Base-by-base conservation (phyloP, 805 yeast genomes). In the Candida orba region DNA sequence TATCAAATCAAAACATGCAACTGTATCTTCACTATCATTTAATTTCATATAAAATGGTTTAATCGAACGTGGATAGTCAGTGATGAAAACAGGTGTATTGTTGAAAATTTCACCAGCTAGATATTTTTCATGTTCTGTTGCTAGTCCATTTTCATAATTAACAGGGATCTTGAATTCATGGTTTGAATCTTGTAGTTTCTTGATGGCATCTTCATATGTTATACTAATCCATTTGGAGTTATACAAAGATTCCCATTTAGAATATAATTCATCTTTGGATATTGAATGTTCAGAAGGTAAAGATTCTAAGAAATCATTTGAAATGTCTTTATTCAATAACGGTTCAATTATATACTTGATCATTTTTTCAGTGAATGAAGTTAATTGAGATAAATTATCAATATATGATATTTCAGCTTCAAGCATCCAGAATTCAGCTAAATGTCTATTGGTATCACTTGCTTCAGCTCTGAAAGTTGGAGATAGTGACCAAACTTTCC, bases 391-490 rank as follows among this genome's bases (percentile, higher is more conserved):
- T 7, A 90, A 73, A 13, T 68, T 62, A 6, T 71, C 69, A 2
- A 84, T 64, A 60, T 84, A 85, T 8, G 87, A 79, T 18, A 88
- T 63, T 59, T 93, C 99, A 0, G 89, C 95, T 62, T 93, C 99
- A 3, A 93, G 64, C 97, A 93, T 90, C 97, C 97, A 93, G 62
- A 93, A 93, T 62, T 93, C 99, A 46, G 91, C 76, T 46, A 93
- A 64, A 61, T 93, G 99, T 41, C 99, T 72, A 54, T 80, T 85
- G 0, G 99, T 93, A 57, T 88, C 90, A 45, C 95, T 84, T 40
- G 75, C 75, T 57, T 93, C 99, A 0, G 99, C 98, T 50, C 99
- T 71, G 60, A 93, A 93, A 45, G 96, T 87, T 2, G 99, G 99
- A 0, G 89, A 72, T 22, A 91, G 57, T 0, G 95, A 79, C 93